phyloP scores from a whole-genome alignment of 441 rosid genomes.

The Populus hybrid region DNA sequence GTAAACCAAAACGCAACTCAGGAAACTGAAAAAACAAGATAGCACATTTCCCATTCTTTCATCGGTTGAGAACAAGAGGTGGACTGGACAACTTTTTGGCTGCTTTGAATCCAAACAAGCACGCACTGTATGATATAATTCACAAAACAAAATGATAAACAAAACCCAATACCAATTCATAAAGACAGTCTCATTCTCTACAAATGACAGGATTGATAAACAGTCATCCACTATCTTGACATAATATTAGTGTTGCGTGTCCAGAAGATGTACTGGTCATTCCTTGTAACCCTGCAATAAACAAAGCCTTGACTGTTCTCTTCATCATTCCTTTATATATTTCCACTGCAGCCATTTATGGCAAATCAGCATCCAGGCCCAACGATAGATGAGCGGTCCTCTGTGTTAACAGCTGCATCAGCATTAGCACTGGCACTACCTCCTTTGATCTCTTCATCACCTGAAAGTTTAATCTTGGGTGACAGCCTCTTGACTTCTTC shows the following conservation, averaged over 20 bases:
- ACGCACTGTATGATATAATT: conserved; percentile 17
- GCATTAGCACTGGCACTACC: conserved; percentile 32
- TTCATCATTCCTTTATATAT: neutral
- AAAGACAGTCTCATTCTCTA: conserved; percentile 21
- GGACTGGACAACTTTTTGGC: conserved; percentile 12
- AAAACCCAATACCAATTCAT: conserved; percentile 11
- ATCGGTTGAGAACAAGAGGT: neutral
- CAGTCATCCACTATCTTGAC: conserved; percentile 10
- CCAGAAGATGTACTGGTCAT: conserved; percentile 6
- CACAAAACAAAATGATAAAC: conserved; percentile 10
- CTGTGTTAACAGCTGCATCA: conserved; percentile 44
- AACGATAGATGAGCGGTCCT: conserved; percentile 60
- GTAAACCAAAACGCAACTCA: neutral
- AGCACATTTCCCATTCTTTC: conserved; percentile 11
- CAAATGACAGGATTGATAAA: conserved; percentile 14
- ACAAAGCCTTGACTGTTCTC: conserved; percentile 12
- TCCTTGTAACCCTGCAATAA: conserved; percentile 6
- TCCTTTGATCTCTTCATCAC: conserved; percentile 38
- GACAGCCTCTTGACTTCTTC: conserved; percentile 90
- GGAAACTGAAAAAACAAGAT: neutral
- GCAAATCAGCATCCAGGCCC: conserved; percentile 64
- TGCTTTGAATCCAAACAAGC: conserved; percentile 16
- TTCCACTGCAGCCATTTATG: conserved; percentile 2
- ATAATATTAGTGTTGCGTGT: neutral
- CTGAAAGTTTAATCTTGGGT: conserved; percentile 66